Evolutionary conservation across 345 rosid species (phyloP), one percentile per base, ranked within the genome.

Genomic region (Conringia planisiliqua): DNA sequence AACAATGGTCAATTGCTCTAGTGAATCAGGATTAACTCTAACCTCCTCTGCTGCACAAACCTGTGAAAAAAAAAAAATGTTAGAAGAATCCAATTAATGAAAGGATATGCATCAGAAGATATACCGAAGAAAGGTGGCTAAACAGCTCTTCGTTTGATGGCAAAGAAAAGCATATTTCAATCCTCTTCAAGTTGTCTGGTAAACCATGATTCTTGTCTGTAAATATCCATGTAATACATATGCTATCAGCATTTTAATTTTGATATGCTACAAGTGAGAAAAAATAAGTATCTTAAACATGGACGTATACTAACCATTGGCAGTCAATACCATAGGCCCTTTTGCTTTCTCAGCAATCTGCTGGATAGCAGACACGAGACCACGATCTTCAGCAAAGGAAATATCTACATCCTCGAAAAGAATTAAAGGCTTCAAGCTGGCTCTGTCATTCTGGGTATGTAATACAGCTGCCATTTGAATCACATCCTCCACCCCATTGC

Each of bases 341-440:
- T 90, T 95, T 27, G 97, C 98, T 48, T 83, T 90, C 80, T 81
- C 86, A 54, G 94, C 94, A 81, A 95, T 95, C 72, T 90, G 90
- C 82, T 92, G 90, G 54, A 95, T 83, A 50, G 98, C 89, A 65
- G 89, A 71, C 54, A 90, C 66, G 74, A 95, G 87, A 80, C 99
- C 99, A 78, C 94, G 94, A 75, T 95, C 99, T 76, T 95, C 98
- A 33, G 87, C 81, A 66, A 90, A 92, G 71, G 72, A 65, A 72
- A 95, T 76, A 79, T 95, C 98, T 64, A 95, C 96, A 81, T 95
- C 99, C 83, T 95, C 99, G 50, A 95, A 86, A 70, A 95, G 91
- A 81, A 92, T 86, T 78, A 95, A 85, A 61, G 89, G 83, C 79
- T 85, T 90, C 68, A 84, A 60, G 72, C 78, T 85, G 62, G 70